Evolutionary conservation across 2,329 filamentous ascomycete genomes (phyloP).

Genomic region (Daldinia eschscholtzii): DNA sequence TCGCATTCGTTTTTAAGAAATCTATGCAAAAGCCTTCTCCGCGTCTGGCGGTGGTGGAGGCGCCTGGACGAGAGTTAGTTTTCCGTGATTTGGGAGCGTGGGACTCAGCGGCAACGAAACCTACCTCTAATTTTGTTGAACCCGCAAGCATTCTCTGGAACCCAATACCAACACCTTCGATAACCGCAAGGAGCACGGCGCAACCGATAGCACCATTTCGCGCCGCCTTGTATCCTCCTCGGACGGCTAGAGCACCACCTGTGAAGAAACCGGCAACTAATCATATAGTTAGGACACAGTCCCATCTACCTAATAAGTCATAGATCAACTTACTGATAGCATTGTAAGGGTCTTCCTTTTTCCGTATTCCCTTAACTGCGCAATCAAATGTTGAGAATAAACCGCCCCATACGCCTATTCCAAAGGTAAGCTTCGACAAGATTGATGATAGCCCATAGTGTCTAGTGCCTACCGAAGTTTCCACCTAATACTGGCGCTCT

Average conservation of each 20-base stretch:
- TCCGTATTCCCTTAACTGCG: slow-evolving; percentile 90
- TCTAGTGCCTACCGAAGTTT: slow-evolving; percentile 77
- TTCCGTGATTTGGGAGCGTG: neutral
- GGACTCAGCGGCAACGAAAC: slow-evolving; percentile 42
- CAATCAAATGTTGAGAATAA: slow-evolving; percentile 97
- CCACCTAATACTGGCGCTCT: slow-evolving; percentile 95
- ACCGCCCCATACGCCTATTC: slow-evolving; percentile 82
- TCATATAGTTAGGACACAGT: slow-evolving; percentile 9
- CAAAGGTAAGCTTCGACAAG: slow-evolving; percentile 11
- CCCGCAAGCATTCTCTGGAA: slow-evolving; percentile 95
- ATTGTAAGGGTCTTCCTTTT: slow-evolving; percentile 99
- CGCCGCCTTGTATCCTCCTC: slow-evolving; percentile 91
- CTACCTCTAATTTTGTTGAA: slow-evolving; percentile 83
- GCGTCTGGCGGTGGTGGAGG: slow-evolving; percentile 52
- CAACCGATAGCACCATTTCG: slow-evolving; percentile 97
- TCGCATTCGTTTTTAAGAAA: slow-evolving; percentile 22
- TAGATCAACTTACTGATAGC: slow-evolving; percentile 72
- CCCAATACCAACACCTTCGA: slow-evolving; percentile 96
- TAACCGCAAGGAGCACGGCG: slow-evolving; percentile 92
- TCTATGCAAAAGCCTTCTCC: slow-evolving; percentile 53
- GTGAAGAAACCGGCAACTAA: slow-evolving; percentile 93
- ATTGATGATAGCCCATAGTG: neutral
- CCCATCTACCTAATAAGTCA: neutral
- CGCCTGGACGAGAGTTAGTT: slow-evolving; percentile 46
- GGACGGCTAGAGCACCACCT: slow-evolving; percentile 88